These are phyloP conservation scores for Leccinum rimulosum DNA, from an alignment of 768 basidiomycete genomes.

Conservation along the genomic window DNA sequence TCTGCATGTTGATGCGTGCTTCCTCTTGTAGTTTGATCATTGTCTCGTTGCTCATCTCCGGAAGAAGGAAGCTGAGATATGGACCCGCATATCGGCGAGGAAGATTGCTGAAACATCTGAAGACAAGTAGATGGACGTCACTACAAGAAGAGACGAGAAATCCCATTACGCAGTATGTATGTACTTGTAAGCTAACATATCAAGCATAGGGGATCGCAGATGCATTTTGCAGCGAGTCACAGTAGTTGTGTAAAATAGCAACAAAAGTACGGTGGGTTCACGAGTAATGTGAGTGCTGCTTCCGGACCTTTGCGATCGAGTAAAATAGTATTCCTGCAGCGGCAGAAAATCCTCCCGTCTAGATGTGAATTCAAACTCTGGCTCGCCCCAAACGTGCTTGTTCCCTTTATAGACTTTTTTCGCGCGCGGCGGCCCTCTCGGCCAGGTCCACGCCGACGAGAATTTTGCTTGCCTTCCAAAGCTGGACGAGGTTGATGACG, in stretches of 20 bases:
- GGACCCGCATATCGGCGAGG: conserved; percentile 5
- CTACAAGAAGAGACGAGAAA: too few relatives aligned
- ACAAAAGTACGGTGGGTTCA: conserved; percentile 10
- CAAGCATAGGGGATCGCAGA: conserved; percentile 1
- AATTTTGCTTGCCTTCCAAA: conserved; percentile 97
- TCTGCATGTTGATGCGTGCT: background rate
- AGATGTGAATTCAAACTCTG: conserved; percentile 9
- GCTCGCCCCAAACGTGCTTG: background rate
- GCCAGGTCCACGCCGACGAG: conserved; percentile 91
- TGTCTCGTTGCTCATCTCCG: conserved; percentile 1
- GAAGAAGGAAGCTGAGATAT: background rate
- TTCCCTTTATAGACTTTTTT: conserved; percentile 22
- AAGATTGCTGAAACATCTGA: background rate
- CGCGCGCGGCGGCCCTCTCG: conserved; percentile 68
- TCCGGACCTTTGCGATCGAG: background rate
- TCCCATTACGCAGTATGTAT: background rate
- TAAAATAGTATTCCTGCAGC: conserved; percentile 5
- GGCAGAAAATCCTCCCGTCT: conserved; percentile 10
- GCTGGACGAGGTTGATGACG: conserved; percentile 90
- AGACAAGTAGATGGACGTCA: background rate
- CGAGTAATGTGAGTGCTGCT: background rate
- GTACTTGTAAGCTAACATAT: conserved; percentile 15
- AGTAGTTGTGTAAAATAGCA: conserved; percentile 4
- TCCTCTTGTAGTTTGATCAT: conserved; percentile 6
- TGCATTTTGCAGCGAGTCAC: conserved; percentile 10